Base-by-base conservation (phyloP, 805 yeast species). In the Candida insectorum region DNA sequence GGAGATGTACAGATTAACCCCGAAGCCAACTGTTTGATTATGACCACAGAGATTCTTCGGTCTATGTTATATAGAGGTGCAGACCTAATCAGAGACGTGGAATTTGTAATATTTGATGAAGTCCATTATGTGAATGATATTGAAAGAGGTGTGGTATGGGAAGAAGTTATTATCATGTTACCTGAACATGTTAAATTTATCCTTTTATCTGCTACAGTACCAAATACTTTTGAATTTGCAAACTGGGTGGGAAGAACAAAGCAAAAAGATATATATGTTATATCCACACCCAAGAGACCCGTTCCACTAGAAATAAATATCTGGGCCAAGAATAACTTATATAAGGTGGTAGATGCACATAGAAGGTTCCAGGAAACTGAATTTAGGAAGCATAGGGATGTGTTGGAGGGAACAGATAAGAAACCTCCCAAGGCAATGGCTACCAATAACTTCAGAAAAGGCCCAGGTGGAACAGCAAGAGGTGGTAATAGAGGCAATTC, bases 81-180 rank as follows among this genome's bases (percentile, higher is more conserved):
- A 0, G 98, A 93, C 62, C 60, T 93, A 28, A 89, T 93, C 48
- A 73, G 98, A 56, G 98, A 93, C 60, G 97, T 93, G 15, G 98
- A 91, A 52, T 93, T 89, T 68, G 96, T 93, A 17, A 88, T 93
- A 25, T 93, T 93, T 56, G 98, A 93, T 63, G 98, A 93, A 56
- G 98, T 93, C 2, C 98, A 93, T 60, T 93, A 93, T 54, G 96
- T 93, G 42, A 93, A 93, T 56, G 98, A 93, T 62, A 81, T 86
- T 37, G 96, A 87, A 50, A 79, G 98, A 58, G 98, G 98, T 52
- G 98, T 93, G 10, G 98, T 93, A 3, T 93, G 98, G 98, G 98
- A 93, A 64, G 98, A 93, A 61, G 97, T 93, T 15, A 93, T 93
- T 41, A 93, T 93, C 47, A 87, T 93, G 95, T 67, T 93, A 21